Conservation (phyloP, 2,329 filamentous ascomycete species). For the Didymella exigua region DNA sequence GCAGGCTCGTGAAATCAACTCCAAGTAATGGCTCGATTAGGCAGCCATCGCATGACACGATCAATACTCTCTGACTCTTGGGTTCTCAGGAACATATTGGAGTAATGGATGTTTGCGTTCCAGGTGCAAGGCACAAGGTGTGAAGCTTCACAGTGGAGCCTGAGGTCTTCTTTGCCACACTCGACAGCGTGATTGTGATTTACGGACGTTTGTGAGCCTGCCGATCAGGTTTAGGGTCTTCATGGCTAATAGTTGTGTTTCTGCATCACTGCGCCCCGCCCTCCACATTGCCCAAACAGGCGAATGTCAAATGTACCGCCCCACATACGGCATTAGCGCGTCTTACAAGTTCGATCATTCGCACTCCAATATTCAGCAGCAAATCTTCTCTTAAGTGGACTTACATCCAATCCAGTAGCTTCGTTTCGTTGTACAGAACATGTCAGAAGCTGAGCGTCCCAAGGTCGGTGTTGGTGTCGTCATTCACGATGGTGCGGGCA, state of each 20-base stretch:
- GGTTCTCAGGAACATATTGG: too few relatives aligned
- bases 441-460: conserved; percentile 35
- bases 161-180: neutral
- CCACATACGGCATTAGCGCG: conserved; percentile 3
- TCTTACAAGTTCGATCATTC: neutral
- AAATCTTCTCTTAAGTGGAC: too few relatives aligned
- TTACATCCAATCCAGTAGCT: neutral
- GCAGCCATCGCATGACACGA: neutral
- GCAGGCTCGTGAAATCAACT: conserved; percentile 18
- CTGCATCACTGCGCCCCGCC: neutral
- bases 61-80: neutral
- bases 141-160: neutral
- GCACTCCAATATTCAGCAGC: neutral
- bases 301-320: conserved; percentile 1
- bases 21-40: neutral
- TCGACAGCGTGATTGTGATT: neutral
- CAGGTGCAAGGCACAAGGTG: neutral
- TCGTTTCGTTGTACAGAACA: neutral
- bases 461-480: conserved; percentile 58
- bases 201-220: neutral
- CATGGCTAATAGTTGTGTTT: neutral
- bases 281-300: neutral
- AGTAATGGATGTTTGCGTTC: neutral
- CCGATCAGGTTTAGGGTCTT: neutral
- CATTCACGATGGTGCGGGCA: conserved; percentile 49